Percentiles rank a stretch among this genome's conserved stretches.
phyloP scores from a whole-genome alignment of 2,329 filamentous ascomycete genomes.

The Penicillium brasilianum region DNA sequence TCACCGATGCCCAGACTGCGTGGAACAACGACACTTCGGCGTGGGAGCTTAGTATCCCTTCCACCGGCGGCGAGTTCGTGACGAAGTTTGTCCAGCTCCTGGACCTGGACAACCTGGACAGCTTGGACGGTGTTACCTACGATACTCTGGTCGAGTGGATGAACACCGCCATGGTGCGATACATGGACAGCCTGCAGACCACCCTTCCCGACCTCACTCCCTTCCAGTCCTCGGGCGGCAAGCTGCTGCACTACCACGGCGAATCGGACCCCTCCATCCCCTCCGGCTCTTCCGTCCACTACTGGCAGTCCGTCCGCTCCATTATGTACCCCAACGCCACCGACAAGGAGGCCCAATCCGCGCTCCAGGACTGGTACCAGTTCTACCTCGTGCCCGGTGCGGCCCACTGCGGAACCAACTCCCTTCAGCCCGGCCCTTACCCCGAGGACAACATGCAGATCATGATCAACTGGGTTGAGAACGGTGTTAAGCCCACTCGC shows the following conservation, averaged over 20 bases:
- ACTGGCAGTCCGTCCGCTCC: conserved; percentile 59
- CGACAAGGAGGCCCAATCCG: conserved; percentile 46
- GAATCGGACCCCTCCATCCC: conserved; percentile 61
- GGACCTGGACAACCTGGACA: conserved; percentile 46
- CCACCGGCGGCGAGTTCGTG: conserved; percentile 48
- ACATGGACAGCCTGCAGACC: conserved; percentile 59
- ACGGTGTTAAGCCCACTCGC: conserved; percentile 50
- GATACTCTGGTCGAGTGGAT: conserved; percentile 64
- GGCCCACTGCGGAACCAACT: conserved; percentile 57
- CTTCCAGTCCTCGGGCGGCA: conserved; percentile 58
- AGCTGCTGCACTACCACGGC: conserved; percentile 64
- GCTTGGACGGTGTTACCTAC: conserved; percentile 58
- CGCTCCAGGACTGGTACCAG: conserved; percentile 60
- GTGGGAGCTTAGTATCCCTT: conserved; percentile 39
- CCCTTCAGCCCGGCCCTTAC: conserved; percentile 52
- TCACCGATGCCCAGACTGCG: conserved; percentile 32
- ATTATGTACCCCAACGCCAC: conserved; percentile 55
- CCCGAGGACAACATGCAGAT: conserved; percentile 54
- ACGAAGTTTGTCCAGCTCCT: conserved; percentile 38
- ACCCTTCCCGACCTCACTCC: conserved; percentile 58
- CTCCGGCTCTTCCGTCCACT: conserved; percentile 59
- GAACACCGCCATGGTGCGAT: conserved; percentile 54
- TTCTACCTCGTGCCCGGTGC: conserved; percentile 61
- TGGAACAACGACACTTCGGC: conserved; percentile 34
- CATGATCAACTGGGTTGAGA: conserved; percentile 60